phyloP scores from a whole-genome alignment of 2,329 filamentous ascomycete species.

The Delphinella strobiligena region DNA sequence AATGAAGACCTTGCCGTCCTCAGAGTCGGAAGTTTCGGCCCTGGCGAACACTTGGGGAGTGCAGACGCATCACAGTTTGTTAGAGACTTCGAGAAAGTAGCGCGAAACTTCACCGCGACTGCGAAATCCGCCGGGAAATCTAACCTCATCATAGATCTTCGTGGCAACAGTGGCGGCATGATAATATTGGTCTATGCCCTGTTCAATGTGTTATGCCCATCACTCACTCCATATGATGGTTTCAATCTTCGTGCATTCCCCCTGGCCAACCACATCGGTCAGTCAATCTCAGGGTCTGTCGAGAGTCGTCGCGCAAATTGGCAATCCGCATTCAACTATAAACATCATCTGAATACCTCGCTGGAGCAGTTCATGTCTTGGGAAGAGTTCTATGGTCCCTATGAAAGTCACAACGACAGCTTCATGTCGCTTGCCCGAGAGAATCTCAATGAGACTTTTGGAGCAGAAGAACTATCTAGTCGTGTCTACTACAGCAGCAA shows the following conservation, averaged over 20 bases:
- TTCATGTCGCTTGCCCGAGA: slow-evolving; percentile 26
- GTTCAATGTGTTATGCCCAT: slow-evolving; percentile 45
- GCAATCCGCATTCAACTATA: slow-evolving; percentile 21
- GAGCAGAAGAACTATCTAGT: too few relatives aligned
- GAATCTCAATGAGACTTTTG: slow-evolving; percentile 15
- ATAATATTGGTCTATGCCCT: slow-evolving; percentile 28
- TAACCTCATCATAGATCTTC: slow-evolving; percentile 54
- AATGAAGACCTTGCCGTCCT: slow-evolving; percentile 35
- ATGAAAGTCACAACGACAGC: slow-evolving; percentile 14
- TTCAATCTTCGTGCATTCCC: slow-evolving; percentile 36
- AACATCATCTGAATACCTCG: slow-evolving; percentile 15
- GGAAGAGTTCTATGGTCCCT: slow-evolving; percentile 25
- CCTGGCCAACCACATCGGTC: slow-evolving; percentile 23
- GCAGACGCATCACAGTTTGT: slow-evolving; percentile 11
- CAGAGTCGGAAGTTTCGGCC: slow-evolving; percentile 31
- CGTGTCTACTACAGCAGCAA: slow-evolving; percentile 21
- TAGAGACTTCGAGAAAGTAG: slow-evolving; percentile 25
- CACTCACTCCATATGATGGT: slow-evolving; percentile 30
- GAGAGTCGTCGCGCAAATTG: neutral
- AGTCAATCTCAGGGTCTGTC: slow-evolving; percentile 13
- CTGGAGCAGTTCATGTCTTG: slow-evolving; percentile 21
- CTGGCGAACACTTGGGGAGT: too few relatives aligned
- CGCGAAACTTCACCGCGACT: slow-evolving; percentile 34
- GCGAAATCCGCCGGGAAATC: slow-evolving; percentile 38
- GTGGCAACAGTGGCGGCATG: slow-evolving; percentile 47